phyloP scores from a whole-genome alignment of 306 rosid species.

The Prunus mume region DNA sequence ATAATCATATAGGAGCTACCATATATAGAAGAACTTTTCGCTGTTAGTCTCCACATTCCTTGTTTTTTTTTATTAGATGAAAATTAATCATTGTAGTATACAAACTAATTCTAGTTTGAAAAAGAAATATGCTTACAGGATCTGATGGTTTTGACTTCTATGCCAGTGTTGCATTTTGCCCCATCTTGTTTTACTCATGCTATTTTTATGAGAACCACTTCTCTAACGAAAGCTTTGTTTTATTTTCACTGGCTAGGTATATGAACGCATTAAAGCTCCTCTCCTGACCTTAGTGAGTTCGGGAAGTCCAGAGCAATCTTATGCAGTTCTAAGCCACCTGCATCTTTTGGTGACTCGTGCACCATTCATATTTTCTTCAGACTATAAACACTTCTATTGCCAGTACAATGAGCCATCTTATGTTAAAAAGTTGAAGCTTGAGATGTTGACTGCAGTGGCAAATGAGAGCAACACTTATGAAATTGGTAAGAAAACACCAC shows the following conservation, averaged over 20 bases:
- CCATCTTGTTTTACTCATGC: conserved; percentile 7
- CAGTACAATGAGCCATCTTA: conserved; percentile 99
- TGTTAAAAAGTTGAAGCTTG: conserved; percentile 97
- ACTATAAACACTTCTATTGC: conserved; percentile 97
- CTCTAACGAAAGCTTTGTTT: conserved; percentile 25
- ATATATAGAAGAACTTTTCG: background rate
- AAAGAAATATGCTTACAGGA: conserved; percentile 2
- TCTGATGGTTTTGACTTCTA: background rate
- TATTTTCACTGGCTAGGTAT: conserved; percentile 51
- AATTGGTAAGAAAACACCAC: conserved; percentile 56
- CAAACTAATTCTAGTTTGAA: background rate
- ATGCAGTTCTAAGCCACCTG: conserved; percentile 93
- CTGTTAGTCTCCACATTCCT: conserved; percentile 20
- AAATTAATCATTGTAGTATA: background rate
- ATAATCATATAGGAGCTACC: background rate
- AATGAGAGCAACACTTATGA: conserved; percentile 98
- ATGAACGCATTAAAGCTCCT: conserved; percentile 98
- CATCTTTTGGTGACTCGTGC: conserved; percentile 99
- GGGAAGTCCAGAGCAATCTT: conserved; percentile 99
- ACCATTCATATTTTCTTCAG: conserved; percentile 86
- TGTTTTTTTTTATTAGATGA: conserved; percentile 1
- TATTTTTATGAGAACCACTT: conserved; percentile 20
- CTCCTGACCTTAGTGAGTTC: conserved; percentile 94
- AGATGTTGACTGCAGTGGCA: conserved; percentile 98
- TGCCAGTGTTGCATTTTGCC: conserved; percentile 16